phyloP scores from a whole-genome alignment of 306 rosid genomes.

The Vicia sativa region DNA sequence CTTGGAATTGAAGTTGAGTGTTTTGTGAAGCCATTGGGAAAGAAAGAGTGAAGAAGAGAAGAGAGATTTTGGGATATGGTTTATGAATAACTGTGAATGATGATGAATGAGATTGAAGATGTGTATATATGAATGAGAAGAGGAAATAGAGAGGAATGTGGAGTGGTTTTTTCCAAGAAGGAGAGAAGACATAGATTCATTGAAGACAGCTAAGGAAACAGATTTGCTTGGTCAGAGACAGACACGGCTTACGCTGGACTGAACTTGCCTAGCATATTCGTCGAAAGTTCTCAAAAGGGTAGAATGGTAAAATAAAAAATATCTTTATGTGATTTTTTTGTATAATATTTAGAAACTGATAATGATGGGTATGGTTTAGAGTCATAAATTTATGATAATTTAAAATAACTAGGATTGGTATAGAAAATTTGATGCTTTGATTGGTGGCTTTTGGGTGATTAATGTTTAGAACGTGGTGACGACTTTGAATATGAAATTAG shows the following conservation, averaged over 20 bases:
- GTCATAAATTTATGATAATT: too few species aligned
- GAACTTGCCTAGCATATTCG: slow-evolving; percentile 42
- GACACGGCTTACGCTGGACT: slow-evolving; percentile 18
- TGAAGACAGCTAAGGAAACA: too few species aligned
- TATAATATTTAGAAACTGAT: not conserved
- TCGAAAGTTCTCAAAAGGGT: slow-evolving; percentile 47
- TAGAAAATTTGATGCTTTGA: not conserved
- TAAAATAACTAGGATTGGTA: too few species aligned
- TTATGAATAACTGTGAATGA: not conserved
- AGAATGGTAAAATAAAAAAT: not conserved
- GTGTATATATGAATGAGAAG: slow-evolving; percentile 22
- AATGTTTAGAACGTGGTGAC: not conserved
- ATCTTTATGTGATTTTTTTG: too few species aligned
- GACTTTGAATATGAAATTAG: not conserved
- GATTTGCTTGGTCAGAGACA: slow-evolving; percentile 29
- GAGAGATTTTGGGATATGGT: not conserved
- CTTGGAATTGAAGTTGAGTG: slow-evolving; percentile 57
- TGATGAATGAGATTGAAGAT: slow-evolving; percentile 13
- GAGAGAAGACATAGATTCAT: slow-evolving; percentile 44
- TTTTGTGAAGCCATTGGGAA: slow-evolving; percentile 53
- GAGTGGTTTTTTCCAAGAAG: slow-evolving; percentile 61
- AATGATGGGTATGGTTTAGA: not conserved
- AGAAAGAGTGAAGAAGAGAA: not conserved
- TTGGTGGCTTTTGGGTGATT: not conserved
- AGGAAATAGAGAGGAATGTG: slow-evolving; percentile 13